Evolutionary conservation across 2,329 filamentous ascomycete species (phyloP).

Genomic region (Claviceps lovelessii): DNA sequence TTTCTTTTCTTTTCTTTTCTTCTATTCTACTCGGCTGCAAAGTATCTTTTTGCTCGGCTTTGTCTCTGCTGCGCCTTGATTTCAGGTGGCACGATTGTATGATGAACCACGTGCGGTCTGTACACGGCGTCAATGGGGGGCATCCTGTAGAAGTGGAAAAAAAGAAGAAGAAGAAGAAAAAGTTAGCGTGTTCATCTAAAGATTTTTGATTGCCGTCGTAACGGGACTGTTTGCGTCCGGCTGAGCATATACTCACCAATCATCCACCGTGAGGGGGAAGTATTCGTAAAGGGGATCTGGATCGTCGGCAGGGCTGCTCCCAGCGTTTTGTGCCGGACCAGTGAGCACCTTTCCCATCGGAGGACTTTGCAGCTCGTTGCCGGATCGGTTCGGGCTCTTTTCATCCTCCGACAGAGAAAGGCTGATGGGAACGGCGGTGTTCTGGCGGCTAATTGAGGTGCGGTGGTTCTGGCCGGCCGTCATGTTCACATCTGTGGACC

Average conservation of each 20-base stretch:
- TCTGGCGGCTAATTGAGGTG: conserved; percentile 13
- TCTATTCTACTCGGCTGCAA: conserved; percentile 42
- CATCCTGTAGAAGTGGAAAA: conserved; percentile 37
- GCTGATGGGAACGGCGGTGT: conserved; percentile 28
- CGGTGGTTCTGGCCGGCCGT: conserved; percentile 9
- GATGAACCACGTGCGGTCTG: conserved; percentile 83
- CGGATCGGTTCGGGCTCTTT: conserved; percentile 38
- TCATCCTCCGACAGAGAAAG: conserved; percentile 48
- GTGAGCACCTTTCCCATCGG: conserved; percentile 27
- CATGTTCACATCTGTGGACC: conserved; percentile 23
- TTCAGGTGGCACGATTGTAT: conserved; percentile 57
- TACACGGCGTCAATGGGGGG: conserved; percentile 83
- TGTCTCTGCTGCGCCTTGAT: conserved; percentile 53
- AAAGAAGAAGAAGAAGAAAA: background rate
- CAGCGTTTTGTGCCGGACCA: conserved; percentile 22
- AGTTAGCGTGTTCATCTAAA: background rate
- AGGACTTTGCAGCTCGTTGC: conserved; percentile 37
- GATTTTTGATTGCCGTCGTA: no score
- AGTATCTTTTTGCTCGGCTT: conserved; percentile 57
- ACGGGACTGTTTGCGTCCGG: no score
- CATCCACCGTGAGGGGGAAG: conserved; percentile 79
- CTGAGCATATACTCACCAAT: conserved; percentile 42
- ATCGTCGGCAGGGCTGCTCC: conserved; percentile 55
- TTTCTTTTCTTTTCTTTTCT: background rate
- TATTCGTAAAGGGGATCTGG: conserved; percentile 86